Percentiles rank a stretch among this genome's conserved stretches.
Conservation (phyloP, 2,329 filamentous ascomycete genomes). For the Ceratocystis lukuohia region DNA sequence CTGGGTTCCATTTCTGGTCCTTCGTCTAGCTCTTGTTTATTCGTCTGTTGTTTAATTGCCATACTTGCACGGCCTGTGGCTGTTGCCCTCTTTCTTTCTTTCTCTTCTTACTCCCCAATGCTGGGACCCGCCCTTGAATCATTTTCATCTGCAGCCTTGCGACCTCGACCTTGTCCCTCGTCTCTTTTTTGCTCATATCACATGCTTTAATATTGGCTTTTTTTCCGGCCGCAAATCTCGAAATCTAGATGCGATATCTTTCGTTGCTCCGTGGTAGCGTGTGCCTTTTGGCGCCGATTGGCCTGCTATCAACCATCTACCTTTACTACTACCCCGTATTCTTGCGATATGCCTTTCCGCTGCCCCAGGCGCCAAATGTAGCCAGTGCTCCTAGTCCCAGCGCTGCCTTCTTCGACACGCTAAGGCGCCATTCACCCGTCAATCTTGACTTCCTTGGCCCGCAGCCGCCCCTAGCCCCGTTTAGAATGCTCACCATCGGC, state of each 20-base stretch:
- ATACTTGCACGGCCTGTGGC: neutral
- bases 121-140: neutral
- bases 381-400: constrained; percentile 13
- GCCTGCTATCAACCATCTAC: constrained; percentile 57
- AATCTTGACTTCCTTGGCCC: constrained; percentile 8
- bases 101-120: neutral
- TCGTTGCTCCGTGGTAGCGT: constrained; percentile 45
- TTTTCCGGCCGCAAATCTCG: neutral
- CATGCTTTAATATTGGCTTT: neutral
- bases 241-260: constrained; percentile 30
- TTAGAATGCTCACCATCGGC: constrained; percentile 74
- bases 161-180: neutral
- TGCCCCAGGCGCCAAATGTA: constrained; percentile 27
- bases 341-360: constrained; percentile 66
- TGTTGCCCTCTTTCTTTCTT: neutral
- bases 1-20: neutral
- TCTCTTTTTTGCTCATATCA: neutral
- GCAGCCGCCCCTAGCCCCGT: constrained; percentile 44
- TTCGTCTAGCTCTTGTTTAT: neutral
- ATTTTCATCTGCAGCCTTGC: neutral
- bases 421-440: constrained; percentile 16
- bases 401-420: constrained; percentile 18
- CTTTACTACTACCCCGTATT: constrained; percentile 82
- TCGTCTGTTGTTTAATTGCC: neutral
- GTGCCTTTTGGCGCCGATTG: constrained; percentile 39